Evolutionary conservation across 2,329 filamentous ascomycete genomes (phyloP), one percentile per base, ranked within the genome.

Genomic region (Aspergillus sp.): DNA sequence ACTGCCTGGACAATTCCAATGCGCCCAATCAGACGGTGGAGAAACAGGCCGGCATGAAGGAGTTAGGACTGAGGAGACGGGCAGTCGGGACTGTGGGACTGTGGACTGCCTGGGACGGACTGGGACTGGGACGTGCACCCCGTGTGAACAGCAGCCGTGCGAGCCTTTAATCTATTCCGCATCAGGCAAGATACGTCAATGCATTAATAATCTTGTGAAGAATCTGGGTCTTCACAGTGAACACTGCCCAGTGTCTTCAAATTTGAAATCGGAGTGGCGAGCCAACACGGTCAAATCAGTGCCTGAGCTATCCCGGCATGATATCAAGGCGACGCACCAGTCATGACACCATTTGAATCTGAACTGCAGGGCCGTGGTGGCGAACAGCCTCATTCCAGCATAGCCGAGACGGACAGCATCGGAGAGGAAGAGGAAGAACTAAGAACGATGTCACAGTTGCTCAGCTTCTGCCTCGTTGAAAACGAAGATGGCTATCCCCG

Each of bases 361-460:
- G 15, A 32, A 34, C 50, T 53, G 41, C 41, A 50, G 36, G n/a
- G 3, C 7, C 15, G 22, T 30, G 12, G 17, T 53, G 51, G 51
- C 51, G 42, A 53, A 48, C 51, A 53, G 42, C 32, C 51, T 53
- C 30, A 39, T 51, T 34, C 43, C 24, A 43, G 56, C 59, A 55
- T 45, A 43, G 50, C 38, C 60, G 48, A 52, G 49, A 42, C 47
- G 34, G 34, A n/a, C 9, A 12, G 8, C 32, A 8, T 34, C 11
- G 32, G 18, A 42, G 39, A 42, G 39, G 3, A 42, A 17, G n/a
- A 42, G 11, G 18, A 48, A n/a, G 15, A 34, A 12, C 13, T 24
- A 24, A 34, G 47, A 49, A 49, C 32, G 20, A 41, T 48, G 44
- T 48, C 44, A 48, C 44, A 48, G 22, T 30, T 17, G 43, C 20